phyloP scores from a whole-genome alignment of 1,139 yeast genomes.

The Lodderomyces oxycetoniae region DNA sequence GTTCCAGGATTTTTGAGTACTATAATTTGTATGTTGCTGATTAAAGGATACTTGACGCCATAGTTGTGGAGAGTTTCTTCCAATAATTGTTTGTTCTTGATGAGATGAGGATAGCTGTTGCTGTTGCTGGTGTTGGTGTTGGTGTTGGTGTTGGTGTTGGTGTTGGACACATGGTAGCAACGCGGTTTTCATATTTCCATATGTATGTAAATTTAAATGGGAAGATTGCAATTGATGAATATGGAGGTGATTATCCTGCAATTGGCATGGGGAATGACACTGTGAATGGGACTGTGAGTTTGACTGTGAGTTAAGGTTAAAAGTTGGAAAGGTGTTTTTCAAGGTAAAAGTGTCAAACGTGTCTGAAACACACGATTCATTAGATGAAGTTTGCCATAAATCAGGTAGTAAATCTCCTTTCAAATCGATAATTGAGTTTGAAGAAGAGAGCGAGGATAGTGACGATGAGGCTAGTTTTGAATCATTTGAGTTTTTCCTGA shows the following conservation, averaged over 20 bases:
- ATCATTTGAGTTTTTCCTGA: slow-evolving; percentile 2
- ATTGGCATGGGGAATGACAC: slow-evolving; percentile 1
- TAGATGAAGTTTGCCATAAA: slow-evolving; percentile 28
- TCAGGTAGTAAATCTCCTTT: slow-evolving; percentile 32
- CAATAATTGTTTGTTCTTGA: neutral
- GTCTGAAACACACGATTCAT: slow-evolving; percentile 11
- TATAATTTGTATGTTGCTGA: slow-evolving; percentile 1
- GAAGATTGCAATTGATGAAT: too few relatives aligned
- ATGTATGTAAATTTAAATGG: neutral
- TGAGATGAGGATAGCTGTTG: neutral
- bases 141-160: slow-evolving; percentile 2
- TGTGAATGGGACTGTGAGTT: neutral
- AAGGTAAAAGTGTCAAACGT: slow-evolving; percentile 1
- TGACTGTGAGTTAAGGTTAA: slow-evolving; percentile 1
- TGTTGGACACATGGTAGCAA: slow-evolving; percentile 3
- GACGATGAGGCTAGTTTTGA: slow-evolving; percentile 12
- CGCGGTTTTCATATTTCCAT: neutral
- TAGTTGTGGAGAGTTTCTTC: slow-evolving; percentile 1
- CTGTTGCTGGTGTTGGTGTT: slow-evolving; percentile 3
- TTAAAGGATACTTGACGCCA: slow-evolving; percentile 1
- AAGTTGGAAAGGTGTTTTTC: neutral
- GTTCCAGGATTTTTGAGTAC: too few relatives aligned
- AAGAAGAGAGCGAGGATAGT: slow-evolving; percentile 20
- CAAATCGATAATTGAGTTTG: slow-evolving; percentile 22
- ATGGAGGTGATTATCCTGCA: neutral